Evolutionary conservation across 768 basidiomycete species (phyloP).

Genomic region (Mycena epipterygia): DNA sequence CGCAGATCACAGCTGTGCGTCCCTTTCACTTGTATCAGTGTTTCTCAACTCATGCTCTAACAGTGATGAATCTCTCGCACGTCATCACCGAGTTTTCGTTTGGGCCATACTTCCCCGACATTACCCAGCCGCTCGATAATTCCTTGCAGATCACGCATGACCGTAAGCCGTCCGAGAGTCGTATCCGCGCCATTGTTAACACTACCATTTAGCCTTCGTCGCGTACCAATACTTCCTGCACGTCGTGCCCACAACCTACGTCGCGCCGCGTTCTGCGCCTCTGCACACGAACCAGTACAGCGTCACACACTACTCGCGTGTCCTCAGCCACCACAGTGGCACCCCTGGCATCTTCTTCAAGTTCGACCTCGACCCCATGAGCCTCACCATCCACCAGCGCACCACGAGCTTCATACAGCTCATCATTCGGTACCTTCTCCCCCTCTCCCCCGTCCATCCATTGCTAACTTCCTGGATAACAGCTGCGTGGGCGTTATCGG

Average conservation of each 20-base stretch:
- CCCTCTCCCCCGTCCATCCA: background rate
- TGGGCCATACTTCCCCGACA: slow-evolving; percentile 95
- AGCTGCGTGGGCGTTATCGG: slow-evolving; percentile 94
- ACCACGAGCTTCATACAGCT: slow-evolving; percentile 88
- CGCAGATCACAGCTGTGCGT: slow-evolving; percentile 87
- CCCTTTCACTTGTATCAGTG: background rate
- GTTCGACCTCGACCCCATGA: slow-evolving; percentile 94
- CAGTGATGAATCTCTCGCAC: slow-evolving; percentile 97
- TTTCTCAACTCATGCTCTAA: background rate
- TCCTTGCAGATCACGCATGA: slow-evolving; percentile 82
- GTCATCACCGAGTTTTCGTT: slow-evolving; percentile 98
- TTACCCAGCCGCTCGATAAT: slow-evolving; percentile 94
- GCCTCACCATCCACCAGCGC: slow-evolving; percentile 87
- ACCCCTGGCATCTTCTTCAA: slow-evolving; percentile 99
- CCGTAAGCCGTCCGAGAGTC: slow-evolving; percentile 57
- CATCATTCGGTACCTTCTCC: slow-evolving; percentile 68
- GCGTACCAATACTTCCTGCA: slow-evolving; percentile 96
- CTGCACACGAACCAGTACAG: slow-evolving; percentile 90
- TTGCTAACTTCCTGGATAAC: background rate
- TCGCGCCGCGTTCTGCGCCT: slow-evolving; percentile 76
- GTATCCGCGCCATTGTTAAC: background rate
- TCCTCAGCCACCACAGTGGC: slow-evolving; percentile 79
- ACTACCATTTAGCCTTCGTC: slow-evolving; percentile 72
- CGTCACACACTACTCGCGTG: slow-evolving; percentile 91
- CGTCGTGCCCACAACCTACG: slow-evolving; percentile 95